These are phyloP conservation scores for Schoenoplectus triqueter DNA, from an alignment of 202 grass and related monocot genomes.

Conservation along the genomic window DNA sequence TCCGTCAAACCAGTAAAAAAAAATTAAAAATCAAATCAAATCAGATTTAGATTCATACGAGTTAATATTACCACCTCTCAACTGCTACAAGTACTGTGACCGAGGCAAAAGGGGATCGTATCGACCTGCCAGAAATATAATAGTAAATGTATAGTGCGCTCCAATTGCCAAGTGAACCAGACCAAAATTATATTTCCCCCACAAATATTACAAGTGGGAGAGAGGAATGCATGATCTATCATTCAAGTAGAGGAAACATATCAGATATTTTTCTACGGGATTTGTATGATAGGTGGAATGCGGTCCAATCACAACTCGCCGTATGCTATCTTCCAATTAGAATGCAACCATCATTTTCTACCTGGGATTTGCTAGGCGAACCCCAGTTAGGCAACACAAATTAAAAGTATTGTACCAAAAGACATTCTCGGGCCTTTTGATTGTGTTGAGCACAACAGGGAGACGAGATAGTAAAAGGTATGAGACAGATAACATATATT, in stretches of 20 bases:
- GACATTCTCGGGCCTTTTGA: background rate
- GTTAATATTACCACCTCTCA: too few species aligned
- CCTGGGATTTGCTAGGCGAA: background rate
- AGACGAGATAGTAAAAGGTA: background rate
- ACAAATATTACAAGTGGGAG: slow-evolving; percentile 29
- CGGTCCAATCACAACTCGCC: slow-evolving; percentile 31
- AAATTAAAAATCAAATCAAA: too few species aligned
- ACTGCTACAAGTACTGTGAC: background rate
- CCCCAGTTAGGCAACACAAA: background rate
- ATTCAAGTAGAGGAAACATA: slow-evolving; percentile 14
- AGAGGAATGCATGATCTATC: slow-evolving; percentile 12
- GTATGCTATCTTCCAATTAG: slow-evolving; percentile 7
- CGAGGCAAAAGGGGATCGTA: background rate
- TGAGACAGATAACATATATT: background rate
- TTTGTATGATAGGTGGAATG: slow-evolving; percentile 14
- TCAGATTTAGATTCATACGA: too few species aligned
- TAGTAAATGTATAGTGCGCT: background rate
- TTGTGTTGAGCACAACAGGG: too few species aligned
- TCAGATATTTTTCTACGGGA: background rate
- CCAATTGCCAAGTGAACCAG: background rate
- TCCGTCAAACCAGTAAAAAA: too few species aligned
- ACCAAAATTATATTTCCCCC: background rate
- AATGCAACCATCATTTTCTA: slow-evolving; percentile 2
- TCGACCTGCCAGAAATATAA: background rate
- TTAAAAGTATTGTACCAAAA: background rate